Conservation (phyloP, 208 protist species). For the Blastocrithidia nonstop region DNA sequence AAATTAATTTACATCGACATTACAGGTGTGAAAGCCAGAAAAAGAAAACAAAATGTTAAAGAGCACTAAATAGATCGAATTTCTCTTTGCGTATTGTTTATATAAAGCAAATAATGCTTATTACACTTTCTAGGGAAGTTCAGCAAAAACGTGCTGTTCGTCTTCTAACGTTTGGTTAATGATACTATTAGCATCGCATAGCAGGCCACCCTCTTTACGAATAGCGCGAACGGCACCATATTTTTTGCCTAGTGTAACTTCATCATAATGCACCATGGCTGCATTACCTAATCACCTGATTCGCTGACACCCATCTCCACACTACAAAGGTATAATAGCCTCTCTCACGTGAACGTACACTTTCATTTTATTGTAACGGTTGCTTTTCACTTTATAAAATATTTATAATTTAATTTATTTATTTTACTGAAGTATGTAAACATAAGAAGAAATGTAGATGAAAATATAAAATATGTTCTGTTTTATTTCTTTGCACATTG, state of each 20-base stretch:
- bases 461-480: constrained; percentile 1
- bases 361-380: constrained; percentile 19
- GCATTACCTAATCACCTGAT: constrained; percentile 74
- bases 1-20: neutral
- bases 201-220: constrained; percentile 67
- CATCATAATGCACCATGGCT: constrained; percentile 82
- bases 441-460: constrained; percentile 3
- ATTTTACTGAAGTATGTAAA: constrained; percentile 1
- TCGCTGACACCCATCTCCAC: constrained; percentile 73
- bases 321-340: constrained; percentile 67
- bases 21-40: neutral
- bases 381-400: constrained; percentile 2
- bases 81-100: neutral
- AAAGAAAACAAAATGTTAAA: neutral
- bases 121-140: constrained; percentile 4
- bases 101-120: neutral
- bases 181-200: constrained; percentile 42
- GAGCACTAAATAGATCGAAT: neutral
- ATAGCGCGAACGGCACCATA: constrained; percentile 56
- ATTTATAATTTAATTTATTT: neutral
- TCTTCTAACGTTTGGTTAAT: constrained; percentile 71
- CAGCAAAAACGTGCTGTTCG: constrained; percentile 67
- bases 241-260: constrained; percentile 33
- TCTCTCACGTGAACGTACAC: constrained; percentile 75
- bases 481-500: neutral